Percentiles rank a stretch among this genome's conserved stretches.
phyloP scores from a whole-genome alignment of 495 filamentous ascomycete species.

The Neurospora sp. region DNA sequence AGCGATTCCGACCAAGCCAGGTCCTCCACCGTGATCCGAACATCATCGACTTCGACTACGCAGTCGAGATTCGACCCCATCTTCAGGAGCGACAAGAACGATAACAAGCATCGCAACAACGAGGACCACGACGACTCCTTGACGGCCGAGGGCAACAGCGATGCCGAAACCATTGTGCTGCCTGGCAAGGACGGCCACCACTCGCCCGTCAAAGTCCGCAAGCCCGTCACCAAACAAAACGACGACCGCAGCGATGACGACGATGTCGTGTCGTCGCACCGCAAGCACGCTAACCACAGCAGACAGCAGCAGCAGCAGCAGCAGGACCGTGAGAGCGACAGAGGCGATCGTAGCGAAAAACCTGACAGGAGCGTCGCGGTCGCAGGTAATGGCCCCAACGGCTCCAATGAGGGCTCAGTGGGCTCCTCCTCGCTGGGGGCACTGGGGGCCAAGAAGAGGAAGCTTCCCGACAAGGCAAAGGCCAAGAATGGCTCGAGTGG shows the following conservation, averaged over 20 bases:
- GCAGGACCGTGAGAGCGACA: slow-evolving; percentile 16
- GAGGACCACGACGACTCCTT: slow-evolving; percentile 28
- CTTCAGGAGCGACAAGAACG: slow-evolving; percentile 13
- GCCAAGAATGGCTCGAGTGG: slow-evolving; percentile 41
- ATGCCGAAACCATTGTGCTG: slow-evolving; percentile 73
- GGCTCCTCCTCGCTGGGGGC: slow-evolving; percentile 6
- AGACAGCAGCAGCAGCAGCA: not conserved
- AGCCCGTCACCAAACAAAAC: slow-evolving; percentile 55
- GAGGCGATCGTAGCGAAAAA: slow-evolving; percentile 22
- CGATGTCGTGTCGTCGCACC: slow-evolving; percentile 19
- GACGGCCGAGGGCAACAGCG: slow-evolving; percentile 52
- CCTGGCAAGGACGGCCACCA: slow-evolving; percentile 59
- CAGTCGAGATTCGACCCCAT: slow-evolving; percentile 18
- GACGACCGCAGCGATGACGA: slow-evolving; percentile 43
- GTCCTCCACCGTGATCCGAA: slow-evolving; percentile 25
- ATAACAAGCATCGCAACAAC: not conserved
- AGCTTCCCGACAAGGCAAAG: slow-evolving; percentile 31
- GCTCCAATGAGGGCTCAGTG: slow-evolving; percentile 7
- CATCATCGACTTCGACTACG: slow-evolving; percentile 4
- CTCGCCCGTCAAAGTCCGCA: slow-evolving; percentile 57
- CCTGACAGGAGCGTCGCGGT: slow-evolving; percentile 13
- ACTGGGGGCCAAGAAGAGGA: slow-evolving; percentile 39
- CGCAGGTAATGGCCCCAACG: slow-evolving; percentile 7
- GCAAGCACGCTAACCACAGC: slow-evolving; percentile 25
- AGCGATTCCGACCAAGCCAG: slow-evolving; percentile 30